These are phyloP conservation scores for Acer negundo DNA, from an alignment of 345 rosid species.

Conservation along the genomic window DNA sequence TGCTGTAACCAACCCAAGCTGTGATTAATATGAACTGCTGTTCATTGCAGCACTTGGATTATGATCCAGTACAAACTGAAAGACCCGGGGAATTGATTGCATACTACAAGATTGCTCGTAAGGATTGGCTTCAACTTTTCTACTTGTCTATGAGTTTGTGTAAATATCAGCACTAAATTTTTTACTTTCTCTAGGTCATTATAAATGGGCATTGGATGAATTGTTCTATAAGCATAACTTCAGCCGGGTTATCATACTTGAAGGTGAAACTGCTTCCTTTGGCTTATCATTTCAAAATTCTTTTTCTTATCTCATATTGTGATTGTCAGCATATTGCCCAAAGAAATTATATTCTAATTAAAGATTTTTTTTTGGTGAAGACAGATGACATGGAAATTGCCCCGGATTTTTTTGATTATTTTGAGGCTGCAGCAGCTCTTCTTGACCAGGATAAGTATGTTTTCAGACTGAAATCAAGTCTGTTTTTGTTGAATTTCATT, in stretches of 20 bases:
- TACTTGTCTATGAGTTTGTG: constrained; percentile 15
- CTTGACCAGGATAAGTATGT: constrained; percentile 92
- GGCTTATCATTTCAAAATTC: constrained; percentile 8
- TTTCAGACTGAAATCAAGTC: constrained; percentile 19
- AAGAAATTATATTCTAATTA: constrained; percentile 20
- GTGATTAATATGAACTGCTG: constrained; percentile 17
- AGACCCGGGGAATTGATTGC: constrained; percentile 94
- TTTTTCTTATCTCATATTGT: not conserved
- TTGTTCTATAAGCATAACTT: constrained; percentile 86
- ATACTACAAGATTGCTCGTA: constrained; percentile 92
- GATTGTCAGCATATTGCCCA: constrained; percentile 7
- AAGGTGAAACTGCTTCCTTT: constrained; percentile 54
- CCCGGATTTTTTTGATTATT: constrained; percentile 94
- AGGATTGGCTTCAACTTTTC: constrained; percentile 33
- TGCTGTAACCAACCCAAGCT: constrained; percentile 14
- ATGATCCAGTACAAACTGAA: constrained; percentile 68
- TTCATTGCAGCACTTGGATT: constrained; percentile 75
- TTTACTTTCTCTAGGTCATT: constrained; percentile 60
- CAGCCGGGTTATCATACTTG: constrained; percentile 80
- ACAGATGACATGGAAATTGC: constrained; percentile 99
- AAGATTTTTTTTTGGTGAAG: constrained; percentile 29
- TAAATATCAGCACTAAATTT: constrained; percentile 26
- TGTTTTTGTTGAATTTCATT: constrained; percentile 8
- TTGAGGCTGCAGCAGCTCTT: constrained; percentile 90
- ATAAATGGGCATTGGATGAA: constrained; percentile 95